Evolutionary conservation across 768 basidiomycete genomes (phyloP).

Genomic region (Tephrocybe rancida): DNA sequence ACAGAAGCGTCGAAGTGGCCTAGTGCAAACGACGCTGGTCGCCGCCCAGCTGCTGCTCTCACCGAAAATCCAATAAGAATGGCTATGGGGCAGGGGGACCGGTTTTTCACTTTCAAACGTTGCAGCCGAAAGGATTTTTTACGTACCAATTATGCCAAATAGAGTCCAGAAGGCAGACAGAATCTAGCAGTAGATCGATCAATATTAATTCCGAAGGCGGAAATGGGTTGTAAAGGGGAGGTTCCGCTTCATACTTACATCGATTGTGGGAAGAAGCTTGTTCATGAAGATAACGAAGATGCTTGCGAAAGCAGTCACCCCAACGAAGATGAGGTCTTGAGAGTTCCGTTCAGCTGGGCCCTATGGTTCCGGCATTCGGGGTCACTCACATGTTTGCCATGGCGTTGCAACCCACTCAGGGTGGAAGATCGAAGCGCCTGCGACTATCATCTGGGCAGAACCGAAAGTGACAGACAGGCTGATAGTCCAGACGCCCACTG

Average conservation of each 20-base stretch:
- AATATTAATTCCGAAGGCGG: background rate
- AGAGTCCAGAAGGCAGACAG: slow-evolving; percentile 67
- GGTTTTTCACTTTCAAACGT: no score
- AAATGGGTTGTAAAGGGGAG: background rate
- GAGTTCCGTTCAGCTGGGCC: background rate
- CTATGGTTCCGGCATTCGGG: background rate
- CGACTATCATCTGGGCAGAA: slow-evolving; percentile 60
- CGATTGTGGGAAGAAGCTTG: slow-evolving; percentile 47
- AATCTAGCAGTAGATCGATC: slow-evolving; percentile 37
- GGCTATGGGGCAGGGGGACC: no score
- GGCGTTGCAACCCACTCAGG: slow-evolving; percentile 59
- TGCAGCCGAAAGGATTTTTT: no score
- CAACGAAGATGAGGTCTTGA: slow-evolving; percentile 62
- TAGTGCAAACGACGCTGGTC: slow-evolving; percentile 56
- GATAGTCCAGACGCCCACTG: slow-evolving; percentile 71
- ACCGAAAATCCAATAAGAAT: slow-evolving; percentile 57
- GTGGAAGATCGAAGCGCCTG: slow-evolving; percentile 58
- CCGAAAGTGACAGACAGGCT: slow-evolving; percentile 70
- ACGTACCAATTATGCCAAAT: slow-evolving; percentile 53
- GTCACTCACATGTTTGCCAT: slow-evolving; percentile 58
- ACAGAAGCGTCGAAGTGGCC: slow-evolving; percentile 60
- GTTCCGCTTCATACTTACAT: slow-evolving; percentile 35
- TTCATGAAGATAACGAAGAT: slow-evolving; percentile 61
- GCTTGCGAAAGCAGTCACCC: slow-evolving; percentile 47
- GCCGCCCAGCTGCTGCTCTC: slow-evolving; percentile 60